phyloP scores from a whole-genome alignment of 495 filamentous ascomycete species.

The Schizothecium vesticola region DNA sequence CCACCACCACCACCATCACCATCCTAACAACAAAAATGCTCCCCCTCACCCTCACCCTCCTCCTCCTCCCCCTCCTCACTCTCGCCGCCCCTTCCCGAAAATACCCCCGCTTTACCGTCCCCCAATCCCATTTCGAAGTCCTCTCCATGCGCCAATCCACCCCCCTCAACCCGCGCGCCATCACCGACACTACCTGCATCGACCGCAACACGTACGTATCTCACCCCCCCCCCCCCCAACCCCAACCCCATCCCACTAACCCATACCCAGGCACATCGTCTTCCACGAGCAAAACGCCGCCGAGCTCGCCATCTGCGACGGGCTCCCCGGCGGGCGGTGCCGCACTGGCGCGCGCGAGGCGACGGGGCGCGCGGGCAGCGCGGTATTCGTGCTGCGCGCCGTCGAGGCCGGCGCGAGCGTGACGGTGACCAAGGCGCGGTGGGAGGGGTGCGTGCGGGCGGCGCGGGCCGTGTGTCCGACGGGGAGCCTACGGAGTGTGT shows the following conservation, averaged over 20 bases:
- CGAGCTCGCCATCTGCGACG: constrained; percentile 49
- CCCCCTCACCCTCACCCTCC: constrained; percentile 14
- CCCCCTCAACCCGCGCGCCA: constrained; percentile 30
- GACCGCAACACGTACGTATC: constrained; percentile 32
- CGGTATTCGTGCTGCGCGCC: constrained; percentile 41
- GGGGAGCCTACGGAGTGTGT: constrained; percentile 40
- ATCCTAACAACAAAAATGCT: neutral
- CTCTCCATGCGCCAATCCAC: constrained; percentile 30
- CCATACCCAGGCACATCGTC: constrained; percentile 39
- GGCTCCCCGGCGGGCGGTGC: constrained; percentile 45
- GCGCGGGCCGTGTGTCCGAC: constrained; percentile 44
- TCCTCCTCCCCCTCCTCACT: constrained; percentile 1
- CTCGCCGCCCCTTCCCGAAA: constrained; percentile 17
- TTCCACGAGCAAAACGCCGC: constrained; percentile 51
- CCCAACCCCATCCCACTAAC: neutral
- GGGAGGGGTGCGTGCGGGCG: constrained; percentile 48
- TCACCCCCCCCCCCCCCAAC: neutral
- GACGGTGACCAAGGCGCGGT: constrained; percentile 46
- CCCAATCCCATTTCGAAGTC: constrained; percentile 31
- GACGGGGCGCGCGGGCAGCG: constrained; percentile 43
- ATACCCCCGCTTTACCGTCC: constrained; percentile 23
- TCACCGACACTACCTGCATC: constrained; percentile 30
- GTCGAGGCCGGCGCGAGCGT: constrained; percentile 36
- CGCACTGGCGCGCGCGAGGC: constrained; percentile 28
- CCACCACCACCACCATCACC: neutral